These are phyloP conservation scores for Microstegium vimineum DNA, from an alignment of 176 grass and related monocot genomes.

Conservation along the genomic window DNA sequence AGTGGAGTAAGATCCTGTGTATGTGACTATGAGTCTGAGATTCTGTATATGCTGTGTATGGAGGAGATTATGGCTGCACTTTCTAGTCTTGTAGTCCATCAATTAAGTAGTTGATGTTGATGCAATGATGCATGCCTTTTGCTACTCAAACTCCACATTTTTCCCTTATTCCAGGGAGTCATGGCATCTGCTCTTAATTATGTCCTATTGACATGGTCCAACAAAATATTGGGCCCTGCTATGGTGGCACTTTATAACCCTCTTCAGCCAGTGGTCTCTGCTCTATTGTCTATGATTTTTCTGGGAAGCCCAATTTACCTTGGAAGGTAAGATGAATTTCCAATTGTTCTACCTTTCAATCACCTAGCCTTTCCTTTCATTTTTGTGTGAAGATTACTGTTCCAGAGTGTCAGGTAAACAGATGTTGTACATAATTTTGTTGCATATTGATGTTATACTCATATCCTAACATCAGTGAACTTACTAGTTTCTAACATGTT, in stretches of 20 bases:
- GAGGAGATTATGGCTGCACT: neutral
- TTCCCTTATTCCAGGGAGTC: slow-evolving; percentile 54
- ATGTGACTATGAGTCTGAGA: slow-evolving; percentile 11
- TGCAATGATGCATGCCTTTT: neutral
- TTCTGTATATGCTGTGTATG: slow-evolving; percentile 6
- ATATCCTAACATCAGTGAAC: slow-evolving; percentile 7
- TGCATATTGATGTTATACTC: neutral
- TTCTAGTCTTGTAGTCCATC: slow-evolving; percentile 6
- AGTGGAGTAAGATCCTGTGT: neutral
- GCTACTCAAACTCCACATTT: neutral
- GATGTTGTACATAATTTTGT: neutral
- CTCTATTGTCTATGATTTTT: slow-evolving; percentile 74
- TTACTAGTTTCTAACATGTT: neutral
- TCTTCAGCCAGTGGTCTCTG: slow-evolving; percentile 75
- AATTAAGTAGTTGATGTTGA: neutral
- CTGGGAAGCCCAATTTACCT: slow-evolving; percentile 86
- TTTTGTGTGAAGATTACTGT: slow-evolving; percentile 1
- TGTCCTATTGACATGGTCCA: slow-evolving; percentile 86
- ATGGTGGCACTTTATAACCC: slow-evolving; percentile 88
- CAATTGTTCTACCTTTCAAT: slow-evolving; percentile 8
- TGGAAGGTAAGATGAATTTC: slow-evolving; percentile 55
- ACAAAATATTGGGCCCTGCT: slow-evolving; percentile 87
- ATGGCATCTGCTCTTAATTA: slow-evolving; percentile 81
- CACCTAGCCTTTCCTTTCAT: neutral
- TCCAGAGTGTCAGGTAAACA: neutral